These are phyloP conservation scores for Quercus gilva DNA, from an alignment of 306 rosid species.

Conservation along the genomic window DNA sequence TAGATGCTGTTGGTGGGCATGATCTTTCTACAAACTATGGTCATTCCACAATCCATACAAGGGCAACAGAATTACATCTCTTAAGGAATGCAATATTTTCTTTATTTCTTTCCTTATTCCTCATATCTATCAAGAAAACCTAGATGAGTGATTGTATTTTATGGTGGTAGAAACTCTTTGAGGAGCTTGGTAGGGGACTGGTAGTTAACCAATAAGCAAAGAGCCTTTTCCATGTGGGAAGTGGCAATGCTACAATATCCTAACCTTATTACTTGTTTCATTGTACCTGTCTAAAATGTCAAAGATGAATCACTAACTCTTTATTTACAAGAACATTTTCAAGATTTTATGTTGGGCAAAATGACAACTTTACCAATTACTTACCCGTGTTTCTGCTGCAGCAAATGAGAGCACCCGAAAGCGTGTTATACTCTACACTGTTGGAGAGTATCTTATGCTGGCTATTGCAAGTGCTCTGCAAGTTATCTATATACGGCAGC, in stretches of 20 bases:
- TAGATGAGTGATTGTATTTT: not conserved
- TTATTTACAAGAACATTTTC: not conserved
- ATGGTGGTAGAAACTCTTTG: not conserved
- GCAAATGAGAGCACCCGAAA: conserved; percentile 91
- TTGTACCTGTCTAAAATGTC: not conserved
- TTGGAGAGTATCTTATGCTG: conserved; percentile 79
- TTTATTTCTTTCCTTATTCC: too few relatives aligned
- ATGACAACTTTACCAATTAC: not conserved
- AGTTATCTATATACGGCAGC: conserved; percentile 81
- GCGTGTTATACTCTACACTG: conserved; percentile 79
- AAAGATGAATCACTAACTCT: not conserved
- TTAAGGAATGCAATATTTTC: too few relatives aligned
- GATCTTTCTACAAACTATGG: too few relatives aligned
- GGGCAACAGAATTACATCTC: too few relatives aligned
- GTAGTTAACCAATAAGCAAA: not conserved
- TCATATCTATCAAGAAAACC: not conserved
- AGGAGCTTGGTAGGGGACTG: not conserved
- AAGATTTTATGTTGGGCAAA: not conserved
- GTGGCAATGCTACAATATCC: not conserved
- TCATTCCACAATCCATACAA: too few relatives aligned
- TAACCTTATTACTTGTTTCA: not conserved
- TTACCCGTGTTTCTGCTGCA: conserved; percentile 24
- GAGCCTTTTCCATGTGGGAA: not conserved
- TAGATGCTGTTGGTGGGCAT: too few relatives aligned
- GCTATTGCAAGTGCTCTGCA: conserved; percentile 67